Base-by-base conservation (phyloP, 176 grass and related monocot genomes). In the Raddia guianensis region DNA sequence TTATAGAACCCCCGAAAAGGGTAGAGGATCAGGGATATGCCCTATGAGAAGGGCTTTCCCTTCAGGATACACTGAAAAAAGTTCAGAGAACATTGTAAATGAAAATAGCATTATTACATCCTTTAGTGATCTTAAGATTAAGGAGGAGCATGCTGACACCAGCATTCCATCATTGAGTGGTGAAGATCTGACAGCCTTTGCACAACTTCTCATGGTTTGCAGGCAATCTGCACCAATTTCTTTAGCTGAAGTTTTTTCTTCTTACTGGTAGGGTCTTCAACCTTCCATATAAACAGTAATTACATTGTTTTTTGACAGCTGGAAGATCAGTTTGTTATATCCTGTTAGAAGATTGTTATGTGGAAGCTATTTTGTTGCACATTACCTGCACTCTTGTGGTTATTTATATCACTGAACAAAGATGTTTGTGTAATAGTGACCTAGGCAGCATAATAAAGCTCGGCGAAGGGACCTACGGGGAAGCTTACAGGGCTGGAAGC, bases 391-490 rank as follows among this genome's bases (percentile, higher is more conserved):
- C 32, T 63, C n/a, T 33, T 27, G 13, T 76, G 82, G 63, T 78
- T 77, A 9, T 5, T 44, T 62, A 52, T 62, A 52, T 58, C 79
- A 69, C 42, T 71, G 84, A 83, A 74, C 62, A 45, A 71, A 65
- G 4, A 70, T 62, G 43, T 74, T 69, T 58, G 55, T 81, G 78
- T 19, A 81, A 83, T 58, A 98, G 92, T 75, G 86, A 91, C 33
- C 74, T 77, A 66, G 70, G 67, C 42, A 93, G 78, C 66, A 94
- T 94, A 59, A 70, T 78, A 33, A 98, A 98, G 66, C 70, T 98
- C 50, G 95, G 95, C 35, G 95, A 98, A 91, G 95, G 95, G 55
- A 98, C 95, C 50, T 98, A 87, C 35, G 95, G 95, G 63, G 95
- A 98, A 72, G 95, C 92, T 63, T 98, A 89, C 80, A 92, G 84